Evolutionary conservation across 2,329 filamentous ascomycete species (phyloP).

Genomic region (Penicillium sp.): DNA sequence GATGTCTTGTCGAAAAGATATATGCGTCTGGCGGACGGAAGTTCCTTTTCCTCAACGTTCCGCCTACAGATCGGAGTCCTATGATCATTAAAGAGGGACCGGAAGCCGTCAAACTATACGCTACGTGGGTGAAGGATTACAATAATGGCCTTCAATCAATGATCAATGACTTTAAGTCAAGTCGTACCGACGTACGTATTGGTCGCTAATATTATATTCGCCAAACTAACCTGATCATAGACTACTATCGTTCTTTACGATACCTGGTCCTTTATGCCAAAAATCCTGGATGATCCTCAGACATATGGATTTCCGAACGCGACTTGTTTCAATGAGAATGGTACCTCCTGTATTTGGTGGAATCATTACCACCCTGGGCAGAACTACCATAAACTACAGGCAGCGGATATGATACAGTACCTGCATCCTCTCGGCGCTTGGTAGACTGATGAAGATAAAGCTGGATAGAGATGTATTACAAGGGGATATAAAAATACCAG

Average conservation of each 20-base stretch:
- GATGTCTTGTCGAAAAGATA: constrained; percentile 46
- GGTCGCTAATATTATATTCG: background rate
- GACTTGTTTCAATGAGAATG: constrained; percentile 31
- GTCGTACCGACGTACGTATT: constrained; percentile 15
- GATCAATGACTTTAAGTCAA: constrained; percentile 17
- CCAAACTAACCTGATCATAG: constrained; percentile 12
- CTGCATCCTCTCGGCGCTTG: background rate
- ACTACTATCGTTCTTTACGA: constrained; percentile 28
- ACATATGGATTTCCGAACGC: constrained; percentile 28
- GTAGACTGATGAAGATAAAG: background rate
- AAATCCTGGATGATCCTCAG: constrained; percentile 26
- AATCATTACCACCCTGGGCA: constrained; percentile 32
- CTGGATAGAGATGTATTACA: background rate
- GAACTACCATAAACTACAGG: constrained; percentile 30
- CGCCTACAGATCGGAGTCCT: constrained; percentile 42
- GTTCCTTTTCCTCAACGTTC: constrained; percentile 60
- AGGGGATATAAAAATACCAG: background rate
- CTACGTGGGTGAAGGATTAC: constrained; percentile 23
- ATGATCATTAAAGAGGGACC: constrained; percentile 22
- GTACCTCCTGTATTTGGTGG: constrained; percentile 32
- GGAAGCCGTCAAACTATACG: constrained; percentile 17
- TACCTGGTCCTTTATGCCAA: constrained; percentile 32
- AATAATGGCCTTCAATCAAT: constrained; percentile 25
- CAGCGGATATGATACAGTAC: constrained; percentile 24
- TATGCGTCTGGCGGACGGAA: constrained; percentile 56